These are phyloP conservation scores for Xylariaceae sp. DNA, from an alignment of 2,329 filamentous ascomycete species.

Conservation along the genomic window DNA sequence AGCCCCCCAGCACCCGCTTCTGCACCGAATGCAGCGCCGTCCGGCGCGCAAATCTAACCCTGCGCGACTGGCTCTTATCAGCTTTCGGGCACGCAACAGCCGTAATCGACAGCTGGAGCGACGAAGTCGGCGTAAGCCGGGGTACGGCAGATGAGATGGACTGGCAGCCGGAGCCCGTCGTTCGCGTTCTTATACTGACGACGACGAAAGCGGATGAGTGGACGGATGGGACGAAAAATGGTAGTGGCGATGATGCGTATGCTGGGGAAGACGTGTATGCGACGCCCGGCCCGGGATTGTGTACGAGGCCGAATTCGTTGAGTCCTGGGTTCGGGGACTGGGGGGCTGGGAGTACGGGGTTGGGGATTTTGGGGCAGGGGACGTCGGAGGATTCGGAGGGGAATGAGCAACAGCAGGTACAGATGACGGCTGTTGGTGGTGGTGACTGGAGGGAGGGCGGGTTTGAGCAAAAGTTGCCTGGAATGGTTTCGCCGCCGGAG, in stretches of 20 bases:
- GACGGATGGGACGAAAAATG: background rate
- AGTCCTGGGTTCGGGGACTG: background rate
- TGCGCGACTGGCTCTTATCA: conserved; percentile 22
- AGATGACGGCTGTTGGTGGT: background rate
- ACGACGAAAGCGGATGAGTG: background rate
- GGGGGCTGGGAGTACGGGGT: background rate
- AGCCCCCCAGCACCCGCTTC: conserved; percentile 4
- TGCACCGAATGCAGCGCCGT: conserved; percentile 29
- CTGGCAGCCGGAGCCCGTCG: conserved; percentile 32
- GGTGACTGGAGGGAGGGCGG: background rate
- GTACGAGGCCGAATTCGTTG: background rate
- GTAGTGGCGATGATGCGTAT: background rate
- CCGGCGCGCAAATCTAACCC: conserved; percentile 27
- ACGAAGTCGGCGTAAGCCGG: conserved; percentile 26
- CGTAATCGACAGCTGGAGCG: conserved; percentile 23
- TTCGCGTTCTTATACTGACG: conserved; percentile 23
- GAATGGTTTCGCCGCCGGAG: conserved; percentile 8
- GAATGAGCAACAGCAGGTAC: background rate
- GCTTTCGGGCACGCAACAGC: conserved; percentile 7
- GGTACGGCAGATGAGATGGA: conserved; percentile 30
- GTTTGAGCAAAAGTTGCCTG: background rate
- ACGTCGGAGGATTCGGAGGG: background rate
- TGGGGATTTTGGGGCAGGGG: too few relatives aligned
- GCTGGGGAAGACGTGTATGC: background rate
- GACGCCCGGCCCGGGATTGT: background rate